Conservation (phyloP, 1,284 basidiomycete species). For the Apiotrichum montevideense region DNA sequence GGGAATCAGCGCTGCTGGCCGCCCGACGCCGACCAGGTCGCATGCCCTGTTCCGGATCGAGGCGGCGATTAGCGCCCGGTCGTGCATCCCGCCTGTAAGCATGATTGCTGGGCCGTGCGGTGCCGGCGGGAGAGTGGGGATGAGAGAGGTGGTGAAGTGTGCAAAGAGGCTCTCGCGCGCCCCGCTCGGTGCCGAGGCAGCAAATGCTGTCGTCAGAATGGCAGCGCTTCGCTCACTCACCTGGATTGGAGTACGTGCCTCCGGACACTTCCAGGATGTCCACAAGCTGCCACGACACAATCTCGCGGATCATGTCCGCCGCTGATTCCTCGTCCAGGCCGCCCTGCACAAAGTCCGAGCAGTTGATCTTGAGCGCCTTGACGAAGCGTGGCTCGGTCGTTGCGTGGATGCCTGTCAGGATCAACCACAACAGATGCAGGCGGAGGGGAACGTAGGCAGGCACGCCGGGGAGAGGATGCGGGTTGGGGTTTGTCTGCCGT, state of each 20-base stretch:
- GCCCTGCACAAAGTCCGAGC: constrained; percentile 67
- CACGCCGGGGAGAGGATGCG: constrained; percentile 58
- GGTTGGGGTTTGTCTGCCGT: constrained; percentile 58
- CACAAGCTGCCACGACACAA: constrained; percentile 51
- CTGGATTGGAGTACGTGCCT: constrained; percentile 39
- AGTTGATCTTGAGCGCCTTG: constrained; percentile 80
- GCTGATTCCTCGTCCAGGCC: constrained; percentile 37
- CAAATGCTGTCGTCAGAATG: constrained; percentile 15
- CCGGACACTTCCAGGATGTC: constrained; percentile 45
- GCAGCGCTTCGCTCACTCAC: constrained; percentile 7
- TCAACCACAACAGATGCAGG: constrained; percentile 61
- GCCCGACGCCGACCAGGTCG: constrained; percentile 39
- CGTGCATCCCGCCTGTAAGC: constrained; percentile 40
- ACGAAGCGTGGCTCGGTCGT: constrained; percentile 60
- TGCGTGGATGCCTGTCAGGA: constrained; percentile 59
- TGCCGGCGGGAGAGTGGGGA: constrained; percentile 29
- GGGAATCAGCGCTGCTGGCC: constrained; percentile 36
- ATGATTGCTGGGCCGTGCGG: constrained; percentile 40
- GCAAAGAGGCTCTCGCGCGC: constrained; percentile 38
- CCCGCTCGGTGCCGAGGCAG: constrained; percentile 5
- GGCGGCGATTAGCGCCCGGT: constrained; percentile 29
- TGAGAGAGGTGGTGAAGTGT: constrained; percentile 34
- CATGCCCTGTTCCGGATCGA: constrained; percentile 29
- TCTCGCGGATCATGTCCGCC: constrained; percentile 34
- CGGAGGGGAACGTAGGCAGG: constrained; percentile 34